Percentiles rank a stretch among this genome's conserved stretches.
phyloP scores from a whole-genome alignment of 2,329 filamentous ascomycete genomes.

The Penicillium sp. region DNA sequence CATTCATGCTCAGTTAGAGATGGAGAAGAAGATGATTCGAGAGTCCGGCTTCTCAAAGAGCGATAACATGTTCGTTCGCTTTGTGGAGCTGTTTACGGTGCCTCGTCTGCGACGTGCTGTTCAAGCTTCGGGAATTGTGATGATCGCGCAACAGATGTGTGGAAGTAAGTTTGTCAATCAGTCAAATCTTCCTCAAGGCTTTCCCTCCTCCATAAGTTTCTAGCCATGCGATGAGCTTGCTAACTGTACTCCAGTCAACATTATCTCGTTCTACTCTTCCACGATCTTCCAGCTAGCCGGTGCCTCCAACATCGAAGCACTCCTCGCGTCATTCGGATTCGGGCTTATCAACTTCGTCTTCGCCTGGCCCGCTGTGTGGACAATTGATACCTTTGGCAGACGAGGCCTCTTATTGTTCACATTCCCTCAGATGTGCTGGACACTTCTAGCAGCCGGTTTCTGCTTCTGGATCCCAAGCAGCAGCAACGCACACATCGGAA shows the following conservation, averaged over 20 bases:
- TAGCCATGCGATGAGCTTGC: background rate
- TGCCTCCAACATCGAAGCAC: slow-evolving; percentile 18
- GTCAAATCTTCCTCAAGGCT: no score
- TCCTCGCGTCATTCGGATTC: slow-evolving; percentile 29
- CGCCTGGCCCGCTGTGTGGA: slow-evolving; percentile 29
- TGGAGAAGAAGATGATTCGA: slow-evolving; percentile 25
- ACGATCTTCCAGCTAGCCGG: slow-evolving; percentile 21
- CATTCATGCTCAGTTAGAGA: slow-evolving; percentile 29
- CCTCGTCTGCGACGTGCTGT: slow-evolving; percentile 27
- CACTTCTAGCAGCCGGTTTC: slow-evolving; percentile 23
- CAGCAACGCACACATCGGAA: slow-evolving; percentile 13
- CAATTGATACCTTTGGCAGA: slow-evolving; percentile 30
- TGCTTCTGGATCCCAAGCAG: slow-evolving; percentile 24
- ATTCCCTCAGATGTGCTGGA: slow-evolving; percentile 29
- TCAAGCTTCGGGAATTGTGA: slow-evolving; percentile 29
- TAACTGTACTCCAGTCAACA: slow-evolving; percentile 26
- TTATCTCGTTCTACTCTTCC: slow-evolving; percentile 33
- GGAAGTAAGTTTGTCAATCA: slow-evolving; percentile 25
- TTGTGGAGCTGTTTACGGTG: slow-evolving; percentile 21
- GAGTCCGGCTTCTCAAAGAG: slow-evolving; percentile 12
- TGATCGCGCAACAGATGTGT: slow-evolving; percentile 34
- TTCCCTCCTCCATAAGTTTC: background rate
- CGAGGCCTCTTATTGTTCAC: slow-evolving; percentile 29
- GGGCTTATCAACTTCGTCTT: slow-evolving; percentile 33
- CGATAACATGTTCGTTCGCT: slow-evolving; percentile 18